Percentiles rank a stretch among this genome's conserved stretches.
These are phyloP conservation scores for Urochloa ruziziensis DNA, from an alignment of 176 grass and related monocot genomes.

Conservation along the genomic window DNA sequence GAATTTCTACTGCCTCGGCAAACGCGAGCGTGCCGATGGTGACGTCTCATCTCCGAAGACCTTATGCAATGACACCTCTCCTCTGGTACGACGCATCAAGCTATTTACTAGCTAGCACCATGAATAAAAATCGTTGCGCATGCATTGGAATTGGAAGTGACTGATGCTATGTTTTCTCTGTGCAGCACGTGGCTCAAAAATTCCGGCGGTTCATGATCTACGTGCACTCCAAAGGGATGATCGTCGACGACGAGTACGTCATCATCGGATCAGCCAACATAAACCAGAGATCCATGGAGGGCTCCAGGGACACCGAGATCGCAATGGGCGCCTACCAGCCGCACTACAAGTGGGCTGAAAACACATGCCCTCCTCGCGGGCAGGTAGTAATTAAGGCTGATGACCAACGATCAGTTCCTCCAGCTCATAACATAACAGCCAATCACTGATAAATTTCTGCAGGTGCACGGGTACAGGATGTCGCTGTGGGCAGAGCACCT, in stretches of 20 bases:
- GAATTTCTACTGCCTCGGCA: slow-evolving; percentile 78
- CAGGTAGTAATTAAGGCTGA: slow-evolving; percentile 4
- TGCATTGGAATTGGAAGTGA: background rate
- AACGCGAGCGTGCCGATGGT: slow-evolving; percentile 30
- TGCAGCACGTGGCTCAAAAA: slow-evolving; percentile 48
- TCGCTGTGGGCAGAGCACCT: slow-evolving; percentile 85
- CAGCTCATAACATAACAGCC: too few relatives aligned
- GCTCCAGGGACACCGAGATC: slow-evolving; percentile 68
- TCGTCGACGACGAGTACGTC: slow-evolving; percentile 64
- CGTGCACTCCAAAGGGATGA: slow-evolving; percentile 73
- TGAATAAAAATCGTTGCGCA: background rate
- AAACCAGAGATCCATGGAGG: slow-evolving; percentile 79
- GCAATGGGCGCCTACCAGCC: slow-evolving; percentile 74
- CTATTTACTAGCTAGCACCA: background rate
- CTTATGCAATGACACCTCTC: slow-evolving; percentile 24
- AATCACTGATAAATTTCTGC: too few relatives aligned
- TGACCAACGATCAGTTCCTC: background rate
- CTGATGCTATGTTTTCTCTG: background rate
- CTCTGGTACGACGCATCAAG: slow-evolving; percentile 12
- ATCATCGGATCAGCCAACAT: slow-evolving; percentile 74
- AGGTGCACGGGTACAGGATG: slow-evolving; percentile 93
- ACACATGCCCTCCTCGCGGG: slow-evolving; percentile 35
- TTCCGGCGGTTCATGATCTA: slow-evolving; percentile 78
- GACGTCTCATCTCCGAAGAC: background rate
- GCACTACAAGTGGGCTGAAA: slow-evolving; percentile 47